Evolutionary conservation across 306 rosid species (phyloP), one percentile per base, ranked within the genome.

Genomic region (Vigna unguiculata): DNA sequence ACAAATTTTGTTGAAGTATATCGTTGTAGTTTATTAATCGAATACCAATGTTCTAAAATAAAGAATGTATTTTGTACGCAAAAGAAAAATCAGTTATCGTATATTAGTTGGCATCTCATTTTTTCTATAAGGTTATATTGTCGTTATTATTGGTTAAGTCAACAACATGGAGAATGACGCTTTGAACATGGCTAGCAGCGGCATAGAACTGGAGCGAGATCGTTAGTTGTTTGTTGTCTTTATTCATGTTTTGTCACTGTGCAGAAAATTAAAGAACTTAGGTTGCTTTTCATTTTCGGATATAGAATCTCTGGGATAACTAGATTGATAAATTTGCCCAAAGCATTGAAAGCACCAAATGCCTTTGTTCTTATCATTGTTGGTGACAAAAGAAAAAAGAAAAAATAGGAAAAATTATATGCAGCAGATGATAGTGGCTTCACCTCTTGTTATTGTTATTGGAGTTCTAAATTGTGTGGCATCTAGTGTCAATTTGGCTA

Each of bases 131-230:
- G 10, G 10, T 40, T 40, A 40, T 57, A 22, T 62, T 3, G 2
- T 60, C 4, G 6, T 15, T 52, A 38, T 43, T 55, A 62, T 62
- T 36, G 12, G 19, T 20, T 12, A 11, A 24, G 55, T 59, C 54
- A 47, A 70, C 71, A 20, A 70, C 71, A 20, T 60, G 16, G 77
- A 69, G 77, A 70, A 47, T 70, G 63, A 78, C 71, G 34, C 34
- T 43, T 45, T 67, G 49, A 53, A 20, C 25, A 53, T 53, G 20
- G 57, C 10, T 17, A 49, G 53, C 20, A 49, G 11, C 10, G 14
- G 17, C 51, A 48, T 20, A 2, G 16, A 19, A 30, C 22, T 13
- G 1, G 45, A 45, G 55, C 55, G 14, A 22, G 11, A 5, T 4
- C 55, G n/a, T 41, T 43, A 16, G 9, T 41, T 73, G 14, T 24